Conservation (phyloP, 371 early-diverging fungal species). For the Gilbertella persicaria region DNA sequence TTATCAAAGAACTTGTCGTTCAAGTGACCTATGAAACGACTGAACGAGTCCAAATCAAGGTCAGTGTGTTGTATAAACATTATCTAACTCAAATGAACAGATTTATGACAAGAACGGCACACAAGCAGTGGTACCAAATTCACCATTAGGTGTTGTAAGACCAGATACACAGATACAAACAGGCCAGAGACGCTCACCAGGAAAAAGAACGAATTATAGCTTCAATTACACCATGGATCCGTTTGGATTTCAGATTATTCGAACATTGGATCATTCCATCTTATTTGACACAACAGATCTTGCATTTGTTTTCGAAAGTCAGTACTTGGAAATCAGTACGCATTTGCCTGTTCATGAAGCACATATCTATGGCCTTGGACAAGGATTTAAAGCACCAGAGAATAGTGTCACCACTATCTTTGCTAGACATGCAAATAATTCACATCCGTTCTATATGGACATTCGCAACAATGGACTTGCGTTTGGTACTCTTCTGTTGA, state of each 20-base stretch:
- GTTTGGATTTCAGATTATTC: conserved; percentile 57
- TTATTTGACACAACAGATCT: conserved; percentile 61
- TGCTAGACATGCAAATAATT: conserved; percentile 56
- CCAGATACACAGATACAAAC: conserved; percentile 1
- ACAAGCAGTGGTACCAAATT: conserved; percentile 59
- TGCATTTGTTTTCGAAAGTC: conserved; percentile 64
- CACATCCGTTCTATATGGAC: conserved; percentile 74
- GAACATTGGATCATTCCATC: conserved; percentile 42
- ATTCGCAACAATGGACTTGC: conserved; percentile 52
- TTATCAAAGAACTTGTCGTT: conserved; percentile 37
- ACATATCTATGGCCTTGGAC: conserved; percentile 73
- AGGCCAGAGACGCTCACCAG: too few relatives aligned
- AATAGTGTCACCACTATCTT: conserved; percentile 48
- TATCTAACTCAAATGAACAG: conserved; percentile 17
- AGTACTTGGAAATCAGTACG: conserved; percentile 64
- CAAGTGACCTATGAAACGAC: conserved; percentile 48
- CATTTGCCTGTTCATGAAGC: conserved; percentile 44
- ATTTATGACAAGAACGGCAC: conserved; percentile 29
- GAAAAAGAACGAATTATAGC: conserved; percentile 27
- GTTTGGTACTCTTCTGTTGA: conserved; percentile 60
- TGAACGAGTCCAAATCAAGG: conserved; percentile 49
- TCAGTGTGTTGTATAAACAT: background rate
- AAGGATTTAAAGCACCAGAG: conserved; percentile 54
- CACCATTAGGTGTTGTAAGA: conserved; percentile 36
- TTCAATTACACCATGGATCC: conserved; percentile 45